Percentiles rank a stretch among this genome's conserved stretches.
Conservation (phyloP, 495 filamentous ascomycete species). For the Neurospora sp. region DNA sequence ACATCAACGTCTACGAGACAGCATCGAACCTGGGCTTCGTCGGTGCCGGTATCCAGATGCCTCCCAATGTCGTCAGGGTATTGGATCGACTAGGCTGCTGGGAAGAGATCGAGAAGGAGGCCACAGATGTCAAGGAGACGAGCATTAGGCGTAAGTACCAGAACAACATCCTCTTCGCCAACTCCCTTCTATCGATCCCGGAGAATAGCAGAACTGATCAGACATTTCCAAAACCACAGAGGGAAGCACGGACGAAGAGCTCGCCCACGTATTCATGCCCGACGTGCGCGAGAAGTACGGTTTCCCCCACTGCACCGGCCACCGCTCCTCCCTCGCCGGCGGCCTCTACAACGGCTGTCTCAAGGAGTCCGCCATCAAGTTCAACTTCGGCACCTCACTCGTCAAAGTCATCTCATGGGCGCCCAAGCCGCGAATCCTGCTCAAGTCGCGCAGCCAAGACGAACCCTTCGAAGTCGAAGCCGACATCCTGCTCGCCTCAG, state of each 20-base stretch:
- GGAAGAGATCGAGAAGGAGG: constrained; percentile 55
- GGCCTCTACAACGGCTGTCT: constrained; percentile 58
- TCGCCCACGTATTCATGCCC: constrained; percentile 57
- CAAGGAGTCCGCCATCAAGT: constrained; percentile 52
- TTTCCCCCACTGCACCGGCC: constrained; percentile 71
- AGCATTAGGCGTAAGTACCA: constrained; percentile 29
- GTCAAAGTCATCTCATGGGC: constrained; percentile 45
- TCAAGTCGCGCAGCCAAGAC: constrained; percentile 45
- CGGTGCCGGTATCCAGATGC: constrained; percentile 73
- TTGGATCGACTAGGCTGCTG: constrained; percentile 60
- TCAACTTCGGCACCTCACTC: constrained; percentile 53
- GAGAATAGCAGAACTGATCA: constrained; percentile 1
- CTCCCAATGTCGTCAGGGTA: constrained; percentile 70
- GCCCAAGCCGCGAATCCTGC: constrained; percentile 45
- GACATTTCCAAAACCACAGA: constrained; percentile 26
- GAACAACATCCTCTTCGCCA: background rate
- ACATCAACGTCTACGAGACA: constrained; percentile 63
- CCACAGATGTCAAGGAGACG: constrained; percentile 36
- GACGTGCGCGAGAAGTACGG: constrained; percentile 59
- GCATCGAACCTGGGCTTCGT: constrained; percentile 70
- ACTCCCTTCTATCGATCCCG: background rate
- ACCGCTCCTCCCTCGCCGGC: constrained; percentile 61
- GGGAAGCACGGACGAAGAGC: constrained; percentile 55
- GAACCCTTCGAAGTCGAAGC: constrained; percentile 43
- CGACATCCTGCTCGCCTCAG: constrained; percentile 62